These are phyloP conservation scores for Talaromyces proteolyticus DNA, from an alignment of 495 filamentous ascomycete genomes.

Conservation along the genomic window DNA sequence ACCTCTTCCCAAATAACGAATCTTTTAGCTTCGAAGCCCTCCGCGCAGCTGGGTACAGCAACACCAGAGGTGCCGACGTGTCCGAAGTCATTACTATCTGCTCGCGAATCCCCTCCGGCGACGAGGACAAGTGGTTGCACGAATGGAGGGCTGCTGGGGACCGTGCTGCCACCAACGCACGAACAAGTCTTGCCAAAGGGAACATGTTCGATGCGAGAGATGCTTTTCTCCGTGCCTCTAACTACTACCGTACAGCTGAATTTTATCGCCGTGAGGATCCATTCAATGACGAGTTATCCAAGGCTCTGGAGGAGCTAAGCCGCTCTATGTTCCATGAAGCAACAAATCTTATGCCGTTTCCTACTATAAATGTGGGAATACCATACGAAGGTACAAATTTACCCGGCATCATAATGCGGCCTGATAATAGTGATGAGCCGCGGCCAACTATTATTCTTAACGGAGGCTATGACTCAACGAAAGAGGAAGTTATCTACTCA, in stretches of 20 bases:
- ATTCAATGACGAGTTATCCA: slow-evolving; percentile 13
- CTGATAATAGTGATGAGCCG: slow-evolving; percentile 2
- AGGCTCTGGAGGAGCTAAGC: slow-evolving; percentile 39
- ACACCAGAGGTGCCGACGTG: slow-evolving; percentile 22
- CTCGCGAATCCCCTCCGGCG: slow-evolving; percentile 17
- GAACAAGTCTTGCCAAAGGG: background rate
- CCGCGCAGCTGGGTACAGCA: slow-evolving; percentile 10
- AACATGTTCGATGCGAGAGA: slow-evolving; percentile 23
- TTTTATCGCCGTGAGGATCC: slow-evolving; percentile 37
- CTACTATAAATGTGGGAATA: slow-evolving; percentile 25
- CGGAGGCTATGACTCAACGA: slow-evolving; percentile 28
- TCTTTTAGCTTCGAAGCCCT: slow-evolving; percentile 27
- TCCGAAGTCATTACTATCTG: slow-evolving; percentile 27
- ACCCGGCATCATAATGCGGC: slow-evolving; percentile 19
- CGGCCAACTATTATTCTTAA: background rate
- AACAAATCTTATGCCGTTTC: slow-evolving; percentile 24
- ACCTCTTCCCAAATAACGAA: background rate
- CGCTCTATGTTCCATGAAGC: slow-evolving; percentile 38
- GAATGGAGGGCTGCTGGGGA: slow-evolving; percentile 23
- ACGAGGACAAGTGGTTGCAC: slow-evolving; percentile 21
- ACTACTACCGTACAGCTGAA: slow-evolving; percentile 37
- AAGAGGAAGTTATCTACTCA: slow-evolving; percentile 37
- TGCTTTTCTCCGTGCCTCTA: slow-evolving; percentile 26
- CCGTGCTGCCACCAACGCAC: background rate
- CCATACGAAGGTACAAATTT: slow-evolving; percentile 21